A percentile compares a stretch with the other conserved stretches of the same genome.
These are phyloP conservation scores for Epithele typhae DNA, from an alignment of 768 basidiomycete species.

Conservation along the genomic window DNA sequence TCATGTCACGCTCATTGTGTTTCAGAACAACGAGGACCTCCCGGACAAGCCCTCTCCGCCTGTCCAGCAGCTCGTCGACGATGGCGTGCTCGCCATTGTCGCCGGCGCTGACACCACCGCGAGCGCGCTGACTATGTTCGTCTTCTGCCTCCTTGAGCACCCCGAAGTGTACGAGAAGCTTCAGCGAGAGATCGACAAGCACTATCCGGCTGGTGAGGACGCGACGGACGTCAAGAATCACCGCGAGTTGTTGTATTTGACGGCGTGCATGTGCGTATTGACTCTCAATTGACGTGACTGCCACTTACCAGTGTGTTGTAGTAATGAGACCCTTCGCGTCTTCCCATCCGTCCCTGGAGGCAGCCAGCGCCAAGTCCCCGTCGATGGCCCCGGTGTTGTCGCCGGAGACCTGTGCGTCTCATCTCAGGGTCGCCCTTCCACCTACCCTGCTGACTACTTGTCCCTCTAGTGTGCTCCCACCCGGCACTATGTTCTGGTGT, in stretches of 20 bases:
- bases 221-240: constrained; percentile 4
- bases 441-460: constrained; percentile 27
- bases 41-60: constrained; percentile 4
- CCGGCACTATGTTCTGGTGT: constrained; percentile 31
- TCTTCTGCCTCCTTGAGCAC: constrained; percentile 20
- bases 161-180: constrained; percentile 14
- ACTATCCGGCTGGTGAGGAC: constrained; percentile 19
- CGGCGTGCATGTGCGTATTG: constrained; percentile 12
- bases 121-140: constrained; percentile 17
- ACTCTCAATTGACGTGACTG: not conserved
- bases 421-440: constrained; percentile 27
- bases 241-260: constrained; percentile 8
- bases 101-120: constrained; percentile 29
- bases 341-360: constrained; percentile 35
- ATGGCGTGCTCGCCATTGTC: constrained; percentile 21
- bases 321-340: constrained; percentile 43
- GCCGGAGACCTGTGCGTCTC: not conserved
- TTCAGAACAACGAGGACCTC: constrained; percentile 14
- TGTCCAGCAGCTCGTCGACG: constrained; percentile 2
- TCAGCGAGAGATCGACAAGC: constrained; percentile 21
- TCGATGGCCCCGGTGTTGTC: not conserved
- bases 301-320: constrained; percentile 13
- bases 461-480: constrained; percentile 25
- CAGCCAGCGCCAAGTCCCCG: constrained; percentile 26
- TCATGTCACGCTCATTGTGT: no score